A percentile compares a stretch with the other conserved stretches of the same genome.
Evolutionary conservation across 345 rosid genomes (phyloP).

Genomic region (Trapa bicornis): DNA sequence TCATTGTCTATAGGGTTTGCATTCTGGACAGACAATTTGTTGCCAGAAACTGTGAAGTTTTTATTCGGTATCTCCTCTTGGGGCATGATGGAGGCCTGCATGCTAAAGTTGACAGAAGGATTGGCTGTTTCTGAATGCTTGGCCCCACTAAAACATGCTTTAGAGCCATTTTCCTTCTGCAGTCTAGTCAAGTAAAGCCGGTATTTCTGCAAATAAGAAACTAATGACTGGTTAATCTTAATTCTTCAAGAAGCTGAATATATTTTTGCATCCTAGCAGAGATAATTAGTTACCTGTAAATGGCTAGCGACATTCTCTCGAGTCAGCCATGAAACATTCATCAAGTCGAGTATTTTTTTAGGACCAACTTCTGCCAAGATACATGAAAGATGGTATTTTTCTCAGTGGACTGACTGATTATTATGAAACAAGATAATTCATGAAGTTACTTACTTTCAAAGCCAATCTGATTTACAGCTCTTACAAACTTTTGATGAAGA

Average conservation of each 20-base stretch:
- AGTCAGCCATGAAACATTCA: constrained; percentile 91
- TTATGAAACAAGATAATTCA: background rate
- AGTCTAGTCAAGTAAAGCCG: constrained; percentile 81
- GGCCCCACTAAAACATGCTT: constrained; percentile 29
- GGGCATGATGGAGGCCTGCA: constrained; percentile 28
- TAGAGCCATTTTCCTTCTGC: constrained; percentile 55
- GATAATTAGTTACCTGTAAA: constrained; percentile 48
- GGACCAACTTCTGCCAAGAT: constrained; percentile 88
- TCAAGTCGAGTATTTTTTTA: constrained; percentile 85
- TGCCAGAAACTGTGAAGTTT: constrained; percentile 27
- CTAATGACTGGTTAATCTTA: background rate
- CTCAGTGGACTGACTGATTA: background rate
- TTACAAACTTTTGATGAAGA: constrained; percentile 93
- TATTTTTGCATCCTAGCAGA: background rate
- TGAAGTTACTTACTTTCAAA: constrained; percentile 68
- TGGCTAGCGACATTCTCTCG: constrained; percentile 97
- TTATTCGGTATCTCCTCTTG: constrained; percentile 21
- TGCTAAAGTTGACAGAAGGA: constrained; percentile 20
- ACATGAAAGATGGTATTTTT: constrained; percentile 1
- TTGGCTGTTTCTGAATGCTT: constrained; percentile 49
- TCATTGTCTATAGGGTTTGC: constrained; percentile 27
- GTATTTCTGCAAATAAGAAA: constrained; percentile 56
- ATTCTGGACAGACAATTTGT: constrained; percentile 25
- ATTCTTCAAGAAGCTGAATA: background rate
- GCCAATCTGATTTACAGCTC: constrained; percentile 87